A percentile compares a stretch with the other conserved stretches of the same genome.
Evolutionary conservation across 129 eudicot species (phyloP).

Genomic region (Pulicaria dysenterica): DNA sequence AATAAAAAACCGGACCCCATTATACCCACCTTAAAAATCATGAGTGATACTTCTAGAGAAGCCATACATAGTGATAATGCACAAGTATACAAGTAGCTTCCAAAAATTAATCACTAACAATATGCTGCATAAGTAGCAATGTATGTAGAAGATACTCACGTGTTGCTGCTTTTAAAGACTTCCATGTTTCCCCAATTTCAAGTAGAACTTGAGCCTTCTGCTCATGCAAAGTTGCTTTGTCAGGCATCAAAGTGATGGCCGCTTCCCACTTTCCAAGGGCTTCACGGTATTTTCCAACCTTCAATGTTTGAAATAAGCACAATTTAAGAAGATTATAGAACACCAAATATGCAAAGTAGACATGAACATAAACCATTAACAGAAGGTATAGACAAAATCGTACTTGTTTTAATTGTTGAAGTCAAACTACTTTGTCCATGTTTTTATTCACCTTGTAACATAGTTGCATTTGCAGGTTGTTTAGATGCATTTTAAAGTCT

Average conservation of each 20-base stretch:
- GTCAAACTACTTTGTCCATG: background rate
- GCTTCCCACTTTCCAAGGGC: conserved; percentile 96
- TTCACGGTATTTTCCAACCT: conserved; percentile 80
- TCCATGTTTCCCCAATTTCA: conserved; percentile 89
- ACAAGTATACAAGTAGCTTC: background rate
- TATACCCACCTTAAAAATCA: background rate
- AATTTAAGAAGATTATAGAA: background rate
- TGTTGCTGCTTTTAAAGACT: conserved; percentile 75
- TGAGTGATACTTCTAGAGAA: background rate
- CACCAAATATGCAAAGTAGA: background rate
- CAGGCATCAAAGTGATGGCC: conserved; percentile 76
- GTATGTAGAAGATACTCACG: conserved; percentile 44
- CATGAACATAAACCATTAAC: background rate
- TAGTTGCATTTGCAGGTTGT: too few species aligned
- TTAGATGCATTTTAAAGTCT: too few species aligned
- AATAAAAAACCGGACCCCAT: background rate
- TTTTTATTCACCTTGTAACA: background rate
- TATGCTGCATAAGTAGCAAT: background rate
- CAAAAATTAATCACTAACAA: background rate
- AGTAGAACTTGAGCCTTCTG: conserved; percentile 88
- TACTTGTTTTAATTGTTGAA: background rate
- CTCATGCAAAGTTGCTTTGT: conserved; percentile 71
- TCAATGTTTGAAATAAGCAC: conserved; percentile 20
- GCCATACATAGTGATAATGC: conserved; percentile 1
- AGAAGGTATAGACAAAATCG: background rate